Base-by-base conservation (phyloP, 2,329 filamentous ascomycete species). In the Orbilia brochopaga region DNA sequence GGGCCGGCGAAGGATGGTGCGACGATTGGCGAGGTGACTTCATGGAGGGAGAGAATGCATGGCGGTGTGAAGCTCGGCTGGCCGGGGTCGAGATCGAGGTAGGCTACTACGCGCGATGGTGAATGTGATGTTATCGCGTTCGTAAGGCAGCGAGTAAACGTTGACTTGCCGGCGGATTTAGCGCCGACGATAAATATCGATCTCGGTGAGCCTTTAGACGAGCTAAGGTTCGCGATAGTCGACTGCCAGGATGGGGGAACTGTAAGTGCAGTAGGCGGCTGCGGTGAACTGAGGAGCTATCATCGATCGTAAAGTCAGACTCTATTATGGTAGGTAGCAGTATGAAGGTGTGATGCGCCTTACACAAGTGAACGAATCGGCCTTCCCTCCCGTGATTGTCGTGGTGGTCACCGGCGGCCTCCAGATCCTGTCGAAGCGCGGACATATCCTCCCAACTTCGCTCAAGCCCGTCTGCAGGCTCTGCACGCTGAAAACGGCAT, bases 81-180 rank as follows among this genome's bases (percentile, higher is more conserved):
- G 0, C 87, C 88, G 0, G 89, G 88, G 77, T 94, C 90, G 8
- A 93, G 82, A 75, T 94, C 90, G 5, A 94, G 82, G n/a, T 89
- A 81, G 61, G 82, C 83, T 24, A 88, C 81, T 55, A 79, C 77
- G 7, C 75, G n/a, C 19, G 76, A 78, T 5, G 62, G 57, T 19
- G 75, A 51, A 73, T 67, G 42, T 40, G 75, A 75, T 75, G 76
- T 75, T 75, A 69, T 58, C 2, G 46, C 64, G 51, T 76, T 73
- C 7, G 67, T 32, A 0, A 75, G 52, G 17, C 63, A 69, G 23
- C 74, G 69, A 17, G 74, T 55, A 40, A 76, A 74, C 3, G 73
- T 76, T 21, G 74, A 75, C 74, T 76, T 76, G 2, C 74, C 74
- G 24, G 63, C 73, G 30, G 58, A 62, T 75, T 76, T 76, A 73